Percentiles rank a stretch among this genome's conserved stretches.
These are phyloP conservation scores for Colletotrichum sp. DNA, from an alignment of 2,329 filamentous ascomycete genomes.

Conservation along the genomic window DNA sequence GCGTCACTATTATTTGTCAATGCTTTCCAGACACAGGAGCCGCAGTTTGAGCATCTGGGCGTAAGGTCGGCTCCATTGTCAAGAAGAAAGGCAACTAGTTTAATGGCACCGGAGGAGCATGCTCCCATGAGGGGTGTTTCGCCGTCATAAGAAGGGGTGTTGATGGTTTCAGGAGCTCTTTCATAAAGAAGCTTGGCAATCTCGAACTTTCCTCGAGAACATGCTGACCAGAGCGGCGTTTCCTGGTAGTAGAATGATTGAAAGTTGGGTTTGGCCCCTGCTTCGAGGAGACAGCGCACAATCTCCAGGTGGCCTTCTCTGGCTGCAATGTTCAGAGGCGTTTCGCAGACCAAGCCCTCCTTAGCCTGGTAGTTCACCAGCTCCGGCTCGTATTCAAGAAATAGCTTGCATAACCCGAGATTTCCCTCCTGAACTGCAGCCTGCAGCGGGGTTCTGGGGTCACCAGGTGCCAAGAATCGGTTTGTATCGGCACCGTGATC, in stretches of 20 bases:
- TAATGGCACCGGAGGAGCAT: constrained; percentile 15
- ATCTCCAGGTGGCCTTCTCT: constrained; percentile 7
- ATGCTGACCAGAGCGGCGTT: constrained; percentile 25
- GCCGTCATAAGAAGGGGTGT: constrained; percentile 10
- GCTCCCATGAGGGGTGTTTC: constrained; percentile 23
- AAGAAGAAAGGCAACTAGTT: constrained; percentile 22
- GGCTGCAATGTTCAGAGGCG: constrained; percentile 24
- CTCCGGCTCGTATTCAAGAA: constrained; percentile 24
- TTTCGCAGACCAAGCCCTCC: constrained; percentile 11
- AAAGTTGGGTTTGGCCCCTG: constrained; percentile 20
- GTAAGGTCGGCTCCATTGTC: constrained; percentile 23
- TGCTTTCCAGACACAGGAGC: constrained; percentile 16
- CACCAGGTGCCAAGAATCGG: neutral
- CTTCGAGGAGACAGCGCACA: constrained; percentile 23
- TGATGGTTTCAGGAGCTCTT: constrained; percentile 23
- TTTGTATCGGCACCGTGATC: constrained; percentile 24
- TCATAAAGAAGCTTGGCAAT: constrained; percentile 22
- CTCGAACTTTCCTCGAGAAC: constrained; percentile 8
- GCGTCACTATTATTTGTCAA: constrained; percentile 1
- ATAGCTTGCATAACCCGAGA: constrained; percentile 19
- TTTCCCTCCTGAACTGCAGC: constrained; percentile 19
- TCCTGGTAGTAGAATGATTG: constrained; percentile 16
- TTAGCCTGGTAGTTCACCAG: constrained; percentile 23
- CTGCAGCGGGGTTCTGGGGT: constrained; percentile 20
- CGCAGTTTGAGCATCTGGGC: neutral